Evolutionary conservation across 371 early-diverging fungal species (phyloP), one percentile per base, ranked within the genome.

Genomic region (Mortierella sp.): DNA sequence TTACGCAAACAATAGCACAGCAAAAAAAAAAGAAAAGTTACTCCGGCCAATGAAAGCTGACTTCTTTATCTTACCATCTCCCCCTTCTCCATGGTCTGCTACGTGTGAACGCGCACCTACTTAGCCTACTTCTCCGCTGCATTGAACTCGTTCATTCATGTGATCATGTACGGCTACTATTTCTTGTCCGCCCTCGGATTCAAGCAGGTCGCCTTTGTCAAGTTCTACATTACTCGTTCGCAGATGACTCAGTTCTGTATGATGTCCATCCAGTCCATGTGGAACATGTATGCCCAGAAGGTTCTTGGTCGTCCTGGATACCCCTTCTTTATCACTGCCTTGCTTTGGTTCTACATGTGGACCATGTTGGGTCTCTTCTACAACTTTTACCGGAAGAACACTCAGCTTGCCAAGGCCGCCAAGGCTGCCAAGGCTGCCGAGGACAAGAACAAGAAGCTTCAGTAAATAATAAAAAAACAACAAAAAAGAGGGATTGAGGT

Each of bases 81-180:
- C n/a, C n/a, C n/a, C n/a, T n/a, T n/a, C n/a, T n/a, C n/a, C n/a
- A n/a, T n/a, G n/a, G n/a, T n/a, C n/a, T n/a, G n/a, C n/a, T 37
- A 9, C 50, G 14, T 50, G 14, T 50, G 16, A 50, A 16, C 16
- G n/a, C n/a, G n/a, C n/a, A 50, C 21, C 4, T 6, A 4, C 50
- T 37, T 63, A 79, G 81, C 84, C n/a, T 89, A 88, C 81, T 86
- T 89, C 66, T 83, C 86, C 28, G 88, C 88, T 26, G 74, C 84
- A 16, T 83, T 89, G 66, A 90, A 90, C 83, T 87, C 86, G 44
- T 83, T 86, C 65, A 85, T 90, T 56, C 90, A 90, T 59, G 88
- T 89, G 28, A 80, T 90, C 63, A 90, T 90, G 90, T 90, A 89
- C 68, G 86, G 85, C 18, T 90, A 90, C 80, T 90, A 87, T 68